A percentile compares a stretch with the other conserved stretches of the same genome.
These are phyloP conservation scores for Mycena venus DNA, from an alignment of 768 basidiomycete genomes.

Conservation along the genomic window DNA sequence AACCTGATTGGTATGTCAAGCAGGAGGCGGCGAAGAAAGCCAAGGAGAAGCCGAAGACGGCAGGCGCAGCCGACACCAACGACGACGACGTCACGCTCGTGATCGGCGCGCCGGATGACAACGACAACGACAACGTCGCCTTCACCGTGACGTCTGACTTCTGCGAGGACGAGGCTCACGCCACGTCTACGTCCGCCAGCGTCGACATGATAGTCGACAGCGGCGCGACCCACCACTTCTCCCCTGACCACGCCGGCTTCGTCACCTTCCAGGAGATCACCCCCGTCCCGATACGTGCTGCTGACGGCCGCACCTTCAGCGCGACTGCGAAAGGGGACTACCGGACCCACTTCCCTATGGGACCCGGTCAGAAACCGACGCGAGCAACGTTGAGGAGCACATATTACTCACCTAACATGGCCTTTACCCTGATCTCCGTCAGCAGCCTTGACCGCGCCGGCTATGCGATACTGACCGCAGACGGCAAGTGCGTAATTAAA, in stretches of 20 bases:
- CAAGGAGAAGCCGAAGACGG: not conserved
- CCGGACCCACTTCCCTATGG: too few relatives aligned
- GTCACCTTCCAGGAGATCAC: too few relatives aligned
- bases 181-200: too few relatives aligned
- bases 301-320: too few relatives aligned
- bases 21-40: not conserved
- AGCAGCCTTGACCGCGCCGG: too few relatives aligned
- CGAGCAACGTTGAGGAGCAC: not conserved
- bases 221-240: not conserved
- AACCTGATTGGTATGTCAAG: not conserved
- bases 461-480: too few relatives aligned
- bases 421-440: too few relatives aligned
- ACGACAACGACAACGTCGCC: not conserved
- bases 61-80: not conserved
- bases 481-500: too few relatives aligned
- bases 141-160: not conserved
- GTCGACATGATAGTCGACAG: constrained; percentile 28
- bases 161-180: too few relatives aligned
- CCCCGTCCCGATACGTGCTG: too few relatives aligned
- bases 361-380: not conserved
- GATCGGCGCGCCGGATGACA: too few relatives aligned
- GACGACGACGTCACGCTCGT: not conserved
- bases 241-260: not conserved
- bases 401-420: not conserved
- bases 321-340: too few relatives aligned